A percentile compares a stretch with the other conserved stretches of the same genome.
Conservation (phyloP, 495 filamentous ascomycete genomes). For the Aspergillus asperescens region DNA sequence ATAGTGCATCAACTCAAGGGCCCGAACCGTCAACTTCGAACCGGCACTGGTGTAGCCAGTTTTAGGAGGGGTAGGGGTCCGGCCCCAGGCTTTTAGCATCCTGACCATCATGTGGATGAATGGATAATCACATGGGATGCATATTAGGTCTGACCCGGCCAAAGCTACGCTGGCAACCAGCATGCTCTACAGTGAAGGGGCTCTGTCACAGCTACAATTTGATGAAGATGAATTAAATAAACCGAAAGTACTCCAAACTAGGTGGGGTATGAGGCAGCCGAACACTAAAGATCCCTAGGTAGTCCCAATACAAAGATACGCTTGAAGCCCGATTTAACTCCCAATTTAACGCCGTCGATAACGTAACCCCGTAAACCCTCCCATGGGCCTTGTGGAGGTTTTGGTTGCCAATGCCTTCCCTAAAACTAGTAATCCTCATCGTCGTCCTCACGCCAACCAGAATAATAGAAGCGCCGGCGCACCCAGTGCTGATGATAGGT, state of each 20-base stretch:
- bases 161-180: neutral
- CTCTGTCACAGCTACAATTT: neutral
- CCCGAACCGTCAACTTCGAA: too few relatives aligned
- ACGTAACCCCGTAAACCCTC: neutral
- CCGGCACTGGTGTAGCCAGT: too few relatives aligned
- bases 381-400: neutral
- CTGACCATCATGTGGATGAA: too few relatives aligned
- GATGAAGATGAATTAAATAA: neutral
- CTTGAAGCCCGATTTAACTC: neutral
- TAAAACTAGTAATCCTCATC: neutral
- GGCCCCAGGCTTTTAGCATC: too few relatives aligned
- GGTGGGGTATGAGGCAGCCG: conserved; percentile 4
- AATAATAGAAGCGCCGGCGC: conserved; percentile 23
- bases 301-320: neutral
- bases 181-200: neutral
- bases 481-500: conserved; percentile 42
- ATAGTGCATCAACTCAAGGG: too few relatives aligned
- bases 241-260: conserved; percentile 1
- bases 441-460: conserved; percentile 14
- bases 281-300: neutral
- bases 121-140: too few relatives aligned
- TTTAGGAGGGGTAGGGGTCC: too few relatives aligned
- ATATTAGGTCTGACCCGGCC: neutral
- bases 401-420: neutral
- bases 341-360: neutral